Base-by-base conservation (phyloP, 768 basidiomycete species). In the Panaeolus cyanescens region DNA sequence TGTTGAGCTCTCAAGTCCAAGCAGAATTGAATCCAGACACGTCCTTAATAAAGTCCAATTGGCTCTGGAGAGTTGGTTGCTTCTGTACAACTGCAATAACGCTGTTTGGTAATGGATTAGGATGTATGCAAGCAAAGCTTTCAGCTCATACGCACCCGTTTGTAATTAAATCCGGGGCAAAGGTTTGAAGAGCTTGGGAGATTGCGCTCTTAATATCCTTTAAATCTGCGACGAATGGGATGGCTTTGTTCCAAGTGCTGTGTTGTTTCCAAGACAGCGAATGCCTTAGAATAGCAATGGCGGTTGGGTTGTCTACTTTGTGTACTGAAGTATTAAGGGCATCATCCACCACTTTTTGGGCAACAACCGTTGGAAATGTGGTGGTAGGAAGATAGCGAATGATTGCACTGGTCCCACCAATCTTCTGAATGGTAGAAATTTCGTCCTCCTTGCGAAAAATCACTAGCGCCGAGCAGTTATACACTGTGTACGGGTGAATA, bases 391-490 rank as follows among this genome's bases (percentile, higher is more conserved):
- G 56, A 30, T 10, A 58, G 62, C 28, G 68, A 50, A n/a, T 20
- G 12, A n/a, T 33, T 37, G 6, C 56, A 28, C 32, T 33, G 31
- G 6, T 58, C 58, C 30, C 72, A 60, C 55, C 64, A 64, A 34
- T 65, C 45, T 22, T 70, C 56, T 19, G 66, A 71, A n/a, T 71
- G 72, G 7, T 55, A 17, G 22, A 65, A 36, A 19, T 69, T 69
- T 37, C 64, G 15, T 70, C 62, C 13, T 67, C 63, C 33, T 68
- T 37, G n/a, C 59, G 72, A 28, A 70, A 63, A 12, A 79, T 33
- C 12, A 79, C 59, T 4, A 78, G 64, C 17, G 74, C 76, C 3
- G 76, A 74, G 17, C 66, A 37, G 20, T 59, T 60, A 56, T 62
- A 64, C 59, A 59, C 65, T 67, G 45, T 25, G 54, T 25, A n/a